Base-by-base conservation (phyloP, 371 early-diverging fungal genomes). In the Amoeboradix gromovi region DNA sequence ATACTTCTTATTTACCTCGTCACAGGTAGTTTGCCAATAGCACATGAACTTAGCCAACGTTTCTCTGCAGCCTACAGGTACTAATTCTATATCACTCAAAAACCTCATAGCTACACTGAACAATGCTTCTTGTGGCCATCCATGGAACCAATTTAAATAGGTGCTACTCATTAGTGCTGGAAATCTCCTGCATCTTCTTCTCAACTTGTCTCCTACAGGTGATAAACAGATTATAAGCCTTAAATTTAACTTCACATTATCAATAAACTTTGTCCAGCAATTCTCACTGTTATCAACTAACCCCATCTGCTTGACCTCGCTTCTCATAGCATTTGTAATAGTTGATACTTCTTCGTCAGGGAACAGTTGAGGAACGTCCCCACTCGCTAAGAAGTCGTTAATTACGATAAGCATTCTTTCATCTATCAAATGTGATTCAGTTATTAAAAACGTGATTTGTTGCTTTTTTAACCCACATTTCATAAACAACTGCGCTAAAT, bases 141-240 rank as follows among this genome's bases (percentile, higher is more conserved):
- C 70, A 27, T 65, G 72, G 79, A 83, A 83, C 83, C 83, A 82
- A 74, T 83, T 82, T 69, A 83, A 81, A 72, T 77, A 78, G 0
- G 82, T 83, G 69, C 78, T 76, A 72, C 81, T 83, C 29, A 81
- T 80, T 67, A 83, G 79, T 1, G 81, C 82, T 0, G 83, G 83
- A 76, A 83, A 83, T 72, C 81, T 83, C 48, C 82, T 69, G 74
- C 81, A 80, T 16, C 82, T 70, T 0, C 79, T 79, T 28, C 82
- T 72, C 12, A 83, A 74, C 2, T 79, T 76, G 70, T 79, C 80
- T 32, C 83, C 83, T 68, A 83, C 82, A 0, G 83, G 83, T 28
- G 80, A 80, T 75, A 82, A 83, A 71, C 83, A 83, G 0, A 83
- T 74, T 0, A 83, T 81, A 1, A 83, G 77, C 71, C 82, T 83